Conservation (phyloP, 371 early-diverging fungal species). For the Syncephalastrum contaminatum region DNA sequence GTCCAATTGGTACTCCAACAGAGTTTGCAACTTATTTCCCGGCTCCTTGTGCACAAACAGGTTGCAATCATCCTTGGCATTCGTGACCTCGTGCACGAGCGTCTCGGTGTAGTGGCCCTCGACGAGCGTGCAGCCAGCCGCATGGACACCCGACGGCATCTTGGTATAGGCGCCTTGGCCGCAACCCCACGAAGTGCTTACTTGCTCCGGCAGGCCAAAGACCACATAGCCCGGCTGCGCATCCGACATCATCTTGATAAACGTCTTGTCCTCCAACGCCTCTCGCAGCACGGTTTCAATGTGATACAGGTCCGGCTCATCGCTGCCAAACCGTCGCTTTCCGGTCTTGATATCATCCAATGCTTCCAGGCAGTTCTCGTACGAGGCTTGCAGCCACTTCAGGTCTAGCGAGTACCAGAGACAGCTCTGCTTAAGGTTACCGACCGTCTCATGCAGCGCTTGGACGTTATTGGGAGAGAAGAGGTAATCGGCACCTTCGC, state of each 20-base stretch:
- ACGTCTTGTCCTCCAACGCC: constrained; percentile 32
- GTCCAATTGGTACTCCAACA: constrained; percentile 3
- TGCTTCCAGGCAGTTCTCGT: constrained; percentile 24
- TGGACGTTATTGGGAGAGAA: constrained; percentile 62
- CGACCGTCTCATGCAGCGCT: constrained; percentile 53
- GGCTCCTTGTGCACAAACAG: constrained; percentile 22
- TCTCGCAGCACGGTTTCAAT: constrained; percentile 26
- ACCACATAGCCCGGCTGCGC: constrained; percentile 34
- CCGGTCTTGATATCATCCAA: constrained; percentile 20
- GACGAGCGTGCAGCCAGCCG: constrained; percentile 18
- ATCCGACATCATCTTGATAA: constrained; percentile 30
- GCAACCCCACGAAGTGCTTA: constrained; percentile 31
- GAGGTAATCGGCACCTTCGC: constrained; percentile 67
- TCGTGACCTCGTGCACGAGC: constrained; percentile 10
- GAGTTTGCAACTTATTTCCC: constrained; percentile 10
- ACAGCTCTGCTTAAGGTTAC: constrained; percentile 62
- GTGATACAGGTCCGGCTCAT: constrained; percentile 37
- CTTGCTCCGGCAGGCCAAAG: constrained; percentile 30
- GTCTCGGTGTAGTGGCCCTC: constrained; percentile 11
- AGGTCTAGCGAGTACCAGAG: constrained; percentile 58
- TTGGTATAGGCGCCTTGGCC: constrained; percentile 11
- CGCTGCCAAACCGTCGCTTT: constrained; percentile 27
- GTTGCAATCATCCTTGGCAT: constrained; percentile 9
- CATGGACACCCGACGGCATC: constrained; percentile 1
- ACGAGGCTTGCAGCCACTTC: constrained; percentile 13